phyloP scores from a whole-genome alignment of 345 rosid species.

The Brassica rapa region DNA sequence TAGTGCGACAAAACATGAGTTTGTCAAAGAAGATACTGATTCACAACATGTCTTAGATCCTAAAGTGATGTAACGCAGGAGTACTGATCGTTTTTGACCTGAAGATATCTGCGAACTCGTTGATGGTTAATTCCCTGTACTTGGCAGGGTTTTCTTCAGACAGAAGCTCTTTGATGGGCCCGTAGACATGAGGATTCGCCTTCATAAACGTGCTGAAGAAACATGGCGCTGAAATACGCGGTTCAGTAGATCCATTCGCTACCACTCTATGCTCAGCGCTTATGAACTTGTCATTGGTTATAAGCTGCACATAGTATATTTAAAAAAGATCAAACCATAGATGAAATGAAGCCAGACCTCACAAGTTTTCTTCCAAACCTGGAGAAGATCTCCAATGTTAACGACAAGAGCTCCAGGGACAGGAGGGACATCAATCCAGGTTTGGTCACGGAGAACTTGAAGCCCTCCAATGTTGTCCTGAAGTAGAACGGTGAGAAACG shows the following conservation, averaged over 20 bases:
- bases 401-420: constrained; percentile 52
- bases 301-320: constrained; percentile 35
- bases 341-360: not conserved
- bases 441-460: constrained; percentile 50
- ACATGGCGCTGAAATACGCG: constrained; percentile 41
- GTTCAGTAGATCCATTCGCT: constrained; percentile 41
- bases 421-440: constrained; percentile 57
- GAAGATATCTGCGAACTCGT: constrained; percentile 24
- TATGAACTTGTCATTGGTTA: constrained; percentile 51
- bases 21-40: not conserved
- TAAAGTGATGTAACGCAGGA: constrained; percentile 37
- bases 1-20: not conserved
- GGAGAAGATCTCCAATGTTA: constrained; percentile 64
- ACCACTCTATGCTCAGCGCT: constrained; percentile 54
- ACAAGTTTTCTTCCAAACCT: constrained; percentile 27
- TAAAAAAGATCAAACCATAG: not conserved
- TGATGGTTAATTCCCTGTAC: constrained; percentile 42
- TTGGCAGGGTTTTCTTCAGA: constrained; percentile 37
- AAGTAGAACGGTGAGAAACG: constrained; percentile 57
- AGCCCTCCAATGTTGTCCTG: constrained; percentile 70
- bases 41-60: constrained; percentile 20
- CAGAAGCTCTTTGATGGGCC: constrained; percentile 45
- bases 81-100: constrained; percentile 39
- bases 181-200: constrained; percentile 32
- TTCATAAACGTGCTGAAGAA: constrained; percentile 30